A percentile compares a stretch with the other conserved stretches of the same genome.
These are phyloP conservation scores for Canavalia gladiata DNA, from an alignment of 306 rosid species.

Conservation along the genomic window DNA sequence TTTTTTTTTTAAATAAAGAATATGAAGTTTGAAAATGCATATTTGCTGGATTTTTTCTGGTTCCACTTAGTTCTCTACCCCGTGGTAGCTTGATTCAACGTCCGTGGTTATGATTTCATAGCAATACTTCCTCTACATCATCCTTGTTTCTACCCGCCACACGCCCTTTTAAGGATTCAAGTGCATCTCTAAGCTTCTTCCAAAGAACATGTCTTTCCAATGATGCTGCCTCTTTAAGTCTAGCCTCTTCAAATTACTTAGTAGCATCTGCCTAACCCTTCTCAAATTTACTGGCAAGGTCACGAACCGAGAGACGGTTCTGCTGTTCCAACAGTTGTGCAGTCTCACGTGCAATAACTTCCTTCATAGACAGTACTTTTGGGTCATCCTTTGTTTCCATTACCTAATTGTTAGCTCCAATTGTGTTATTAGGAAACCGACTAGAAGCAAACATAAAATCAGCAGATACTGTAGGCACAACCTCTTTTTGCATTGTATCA, in stretches of 20 bases:
- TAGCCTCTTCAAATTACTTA: slow-evolving; percentile 98
- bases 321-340: slow-evolving; percentile 89
- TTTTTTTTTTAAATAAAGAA: no score
- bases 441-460: slow-evolving; percentile 83
- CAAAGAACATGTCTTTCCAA: slow-evolving; percentile 93
- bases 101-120: slow-evolving; percentile 48
- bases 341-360: slow-evolving; percentile 94
- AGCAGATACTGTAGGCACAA: slow-evolving; percentile 79
- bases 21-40: no score
- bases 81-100: no score
- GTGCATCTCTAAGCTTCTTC: slow-evolving; percentile 93
- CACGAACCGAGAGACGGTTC: slow-evolving; percentile 97
- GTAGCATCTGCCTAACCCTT: slow-evolving; percentile 98
- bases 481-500: slow-evolving; percentile 80
- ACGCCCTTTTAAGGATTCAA: slow-evolving; percentile 90
- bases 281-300: slow-evolving; percentile 93
- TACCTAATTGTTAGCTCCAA: slow-evolving; percentile 90
- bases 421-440: slow-evolving; percentile 86
- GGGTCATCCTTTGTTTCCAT: slow-evolving; percentile 81
- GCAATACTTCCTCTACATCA: slow-evolving; percentile 92
- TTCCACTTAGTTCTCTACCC: no score
- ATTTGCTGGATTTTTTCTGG: no score
- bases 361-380: slow-evolving; percentile 83
- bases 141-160: slow-evolving; percentile 95
- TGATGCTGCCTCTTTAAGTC: slow-evolving; percentile 93